These are phyloP conservation scores for Oryza longistaminata DNA, from an alignment of 176 grass and related monocot species.

Conservation along the genomic window DNA sequence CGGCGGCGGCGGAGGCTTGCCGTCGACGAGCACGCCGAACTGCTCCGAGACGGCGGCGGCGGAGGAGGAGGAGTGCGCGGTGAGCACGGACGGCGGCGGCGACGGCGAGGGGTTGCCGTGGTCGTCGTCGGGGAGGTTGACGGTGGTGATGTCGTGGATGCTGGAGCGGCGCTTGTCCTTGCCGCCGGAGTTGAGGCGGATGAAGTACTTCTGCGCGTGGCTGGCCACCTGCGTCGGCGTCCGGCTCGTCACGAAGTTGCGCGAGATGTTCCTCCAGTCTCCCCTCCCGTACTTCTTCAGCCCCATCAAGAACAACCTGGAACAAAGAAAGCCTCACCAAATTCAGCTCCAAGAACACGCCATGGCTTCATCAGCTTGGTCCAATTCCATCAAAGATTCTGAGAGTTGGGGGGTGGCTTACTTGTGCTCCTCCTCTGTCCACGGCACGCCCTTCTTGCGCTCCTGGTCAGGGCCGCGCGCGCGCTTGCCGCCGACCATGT, in stretches of 20 bases:
- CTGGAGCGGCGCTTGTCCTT: constrained; percentile 99
- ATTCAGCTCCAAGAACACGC: not conserved
- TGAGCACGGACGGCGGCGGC: constrained; percentile 60
- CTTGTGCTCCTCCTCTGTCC: constrained; percentile 99
- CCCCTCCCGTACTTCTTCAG: constrained; percentile 89
- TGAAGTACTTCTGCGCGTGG: constrained; percentile 99
- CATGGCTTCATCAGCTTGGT: not conserved
- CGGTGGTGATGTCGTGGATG: constrained; percentile 99
- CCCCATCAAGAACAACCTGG: constrained; percentile 81
- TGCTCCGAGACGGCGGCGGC: constrained; percentile 42
- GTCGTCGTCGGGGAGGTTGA: constrained; percentile 79
- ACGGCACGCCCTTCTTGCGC: constrained; percentile 96
- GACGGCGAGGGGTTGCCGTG: constrained; percentile 47
- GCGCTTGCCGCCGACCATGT: constrained; percentile 66
- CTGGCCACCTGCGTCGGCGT: constrained; percentile 97
- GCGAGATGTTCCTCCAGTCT: constrained; percentile 98
- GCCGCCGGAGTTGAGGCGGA: constrained; percentile 88
- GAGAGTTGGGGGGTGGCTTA: constrained; percentile 20
- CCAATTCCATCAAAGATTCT: constrained; percentile 1
- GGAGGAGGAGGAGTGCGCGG: constrained; percentile 34
- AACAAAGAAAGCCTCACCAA: not conserved
- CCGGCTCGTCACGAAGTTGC: constrained; percentile 87
- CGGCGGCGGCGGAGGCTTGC: constrained; percentile 33
- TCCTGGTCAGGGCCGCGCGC: constrained; percentile 66
- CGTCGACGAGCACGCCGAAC: constrained; percentile 59